Percentiles rank a stretch among this genome's conserved stretches.
Conservation (phyloP, 2,329 filamentous ascomycete genomes). For the Aureobasidium sp. region DNA sequence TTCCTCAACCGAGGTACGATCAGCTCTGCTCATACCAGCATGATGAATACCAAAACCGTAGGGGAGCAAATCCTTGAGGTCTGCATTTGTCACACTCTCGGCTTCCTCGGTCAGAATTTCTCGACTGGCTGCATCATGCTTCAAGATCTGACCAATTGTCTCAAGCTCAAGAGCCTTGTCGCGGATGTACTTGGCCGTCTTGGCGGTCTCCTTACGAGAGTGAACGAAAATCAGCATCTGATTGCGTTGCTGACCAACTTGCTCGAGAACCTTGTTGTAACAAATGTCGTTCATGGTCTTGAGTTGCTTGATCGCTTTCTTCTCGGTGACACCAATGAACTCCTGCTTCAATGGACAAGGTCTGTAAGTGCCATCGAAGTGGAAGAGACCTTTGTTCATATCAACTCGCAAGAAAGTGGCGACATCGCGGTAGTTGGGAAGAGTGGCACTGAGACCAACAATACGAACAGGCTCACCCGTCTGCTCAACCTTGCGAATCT, state of each 20-base stretch:
- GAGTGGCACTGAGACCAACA: conserved; percentile 84
- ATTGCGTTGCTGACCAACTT: conserved; percentile 85
- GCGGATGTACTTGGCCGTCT: conserved; percentile 90
- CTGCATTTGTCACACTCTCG: conserved; percentile 71
- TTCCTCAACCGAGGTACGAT: conserved; percentile 91
- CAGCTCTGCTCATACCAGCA: conserved; percentile 91
- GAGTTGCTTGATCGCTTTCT: conserved; percentile 96
- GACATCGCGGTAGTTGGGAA: conserved; percentile 95
- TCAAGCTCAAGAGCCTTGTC: conserved; percentile 97
- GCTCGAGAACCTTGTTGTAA: conserved; percentile 94
- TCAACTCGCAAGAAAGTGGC: conserved; percentile 92
- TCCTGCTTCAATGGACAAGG: conserved; percentile 94
- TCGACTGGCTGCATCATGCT: conserved; percentile 83
- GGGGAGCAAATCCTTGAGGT: conserved; percentile 87
- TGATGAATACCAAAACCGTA: conserved; percentile 99
- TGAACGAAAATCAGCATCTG: conserved; percentile 99
- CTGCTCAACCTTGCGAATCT: conserved; percentile 86
- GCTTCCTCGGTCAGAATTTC: conserved; percentile 84
- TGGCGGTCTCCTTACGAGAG: conserved; percentile 94
- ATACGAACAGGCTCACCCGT: conserved; percentile 89
- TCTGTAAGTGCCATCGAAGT: conserved; percentile 90
- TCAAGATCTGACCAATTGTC: conserved; percentile 90
- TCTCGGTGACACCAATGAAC: conserved; percentile 94
- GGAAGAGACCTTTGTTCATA: conserved; percentile 76
- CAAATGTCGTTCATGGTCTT: conserved; percentile 99